Evolutionary conservation across 139 green algal species (phyloP), one percentile per base, ranked within the genome.

Genomic region (Chlorella sorokiniana): DNA sequence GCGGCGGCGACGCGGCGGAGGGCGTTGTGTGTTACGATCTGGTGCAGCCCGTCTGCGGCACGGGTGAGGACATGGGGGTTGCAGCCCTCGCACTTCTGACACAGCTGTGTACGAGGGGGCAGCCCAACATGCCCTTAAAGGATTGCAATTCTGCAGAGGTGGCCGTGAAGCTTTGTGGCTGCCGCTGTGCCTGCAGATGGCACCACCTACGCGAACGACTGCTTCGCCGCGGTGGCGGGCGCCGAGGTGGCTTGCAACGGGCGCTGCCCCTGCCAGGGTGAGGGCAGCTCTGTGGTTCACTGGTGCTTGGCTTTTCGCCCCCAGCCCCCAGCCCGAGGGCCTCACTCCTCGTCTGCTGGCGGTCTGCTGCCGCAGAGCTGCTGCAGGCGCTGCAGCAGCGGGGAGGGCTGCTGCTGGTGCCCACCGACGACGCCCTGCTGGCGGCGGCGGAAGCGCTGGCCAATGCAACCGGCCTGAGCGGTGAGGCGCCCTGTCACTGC

Each of bases 341-440:
- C 16, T 59, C 16, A 59, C 16, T 59, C 14, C 48, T 25, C 16
- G 11, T 59, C 48, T 11, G 48, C 16, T 59, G 11, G 11, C 14
- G 14, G 14, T 16, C 29, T 31, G 16, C 56, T 65, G 56, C n/a
- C n/a, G 29, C 73, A 79, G 73, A 79, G 27, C 37, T 79, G 73
- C 37, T 79, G 4, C 7, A 40, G 27, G 37, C 59, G 35, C 54
- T 79, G 52, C 10, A 79, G 73, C 10, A 25, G 29, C 8, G 52
- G 18, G 73, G 73, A 52, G 73, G 73, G 20, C 27, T 79, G 73
- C 73, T 79, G 73, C 73, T 79, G 73, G 73, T 79, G 54, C 73
- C 73, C 51, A 69, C 51, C 0, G 73, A 79, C 54, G 73, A 79
- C 37, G 37, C 54, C 16, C 73, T 79, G 37, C 54, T 79, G 48